A percentile compares a stretch with the other conserved stretches of the same genome.
Conservation (phyloP, 1,284 basidiomycete species). For the Cutaneotrichosporon cutaneum region DNA sequence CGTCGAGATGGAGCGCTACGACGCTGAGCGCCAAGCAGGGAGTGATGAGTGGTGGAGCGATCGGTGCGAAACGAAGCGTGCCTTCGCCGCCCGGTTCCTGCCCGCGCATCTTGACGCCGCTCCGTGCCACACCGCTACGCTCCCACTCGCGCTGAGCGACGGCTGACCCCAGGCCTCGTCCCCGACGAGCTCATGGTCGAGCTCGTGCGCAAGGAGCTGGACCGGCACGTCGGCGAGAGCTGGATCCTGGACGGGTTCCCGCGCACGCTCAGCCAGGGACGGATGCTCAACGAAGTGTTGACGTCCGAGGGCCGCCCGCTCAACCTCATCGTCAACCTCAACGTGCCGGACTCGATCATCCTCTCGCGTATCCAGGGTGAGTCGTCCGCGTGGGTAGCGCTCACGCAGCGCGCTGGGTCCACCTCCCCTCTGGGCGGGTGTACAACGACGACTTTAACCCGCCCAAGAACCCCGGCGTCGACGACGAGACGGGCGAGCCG, state of each 20-base stretch:
- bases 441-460: slow-evolving; percentile 92
- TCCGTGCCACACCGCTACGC: too few relatives aligned
- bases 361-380: slow-evolving; percentile 74
- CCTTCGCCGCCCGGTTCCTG: too few relatives aligned
- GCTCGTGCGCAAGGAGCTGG: slow-evolving; percentile 50
- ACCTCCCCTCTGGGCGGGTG: slow-evolving; percentile 85
- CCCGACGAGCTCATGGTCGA: slow-evolving; percentile 53
- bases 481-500: slow-evolving; percentile 90
- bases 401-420: slow-evolving; percentile 88
- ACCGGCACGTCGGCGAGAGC: slow-evolving; percentile 49
- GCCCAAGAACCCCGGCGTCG: slow-evolving; percentile 78
- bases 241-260: slow-evolving; percentile 98
- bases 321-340: slow-evolving; percentile 84
- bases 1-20: not conserved
- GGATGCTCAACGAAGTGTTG: slow-evolving; percentile 66
- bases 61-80: not conserved
- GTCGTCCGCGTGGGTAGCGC: too few relatives aligned
- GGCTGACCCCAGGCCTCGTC: slow-evolving; percentile 41
- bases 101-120: too few relatives aligned
- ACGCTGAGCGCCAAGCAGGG: too few relatives aligned
- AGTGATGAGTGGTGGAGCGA: not conserved
- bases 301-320: slow-evolving; percentile 57
- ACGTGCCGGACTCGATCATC: slow-evolving; percentile 88
- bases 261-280: slow-evolving; percentile 83
- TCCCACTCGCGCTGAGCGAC: too few relatives aligned